phyloP scores from a whole-genome alignment of 2,329 filamentous ascomycete genomes.

The Arthrinium puccinioides region DNA sequence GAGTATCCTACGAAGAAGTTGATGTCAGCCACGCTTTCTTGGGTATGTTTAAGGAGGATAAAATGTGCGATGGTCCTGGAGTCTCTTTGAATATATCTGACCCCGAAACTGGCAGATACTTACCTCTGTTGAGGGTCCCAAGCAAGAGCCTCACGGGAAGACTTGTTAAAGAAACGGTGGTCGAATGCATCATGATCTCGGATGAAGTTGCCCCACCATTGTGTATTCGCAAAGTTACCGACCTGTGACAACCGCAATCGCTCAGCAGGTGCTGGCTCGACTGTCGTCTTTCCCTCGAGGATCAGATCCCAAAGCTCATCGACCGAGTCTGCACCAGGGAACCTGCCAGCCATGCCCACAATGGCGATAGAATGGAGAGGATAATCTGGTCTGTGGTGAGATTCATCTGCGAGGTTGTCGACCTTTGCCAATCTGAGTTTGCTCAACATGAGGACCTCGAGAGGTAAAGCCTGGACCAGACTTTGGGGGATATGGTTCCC shows the following conservation, averaged over 20 bases:
- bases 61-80: too few species aligned
- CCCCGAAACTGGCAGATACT: too few species aligned
- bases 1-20: constrained; percentile 7
- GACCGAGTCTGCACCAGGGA: constrained; percentile 21
- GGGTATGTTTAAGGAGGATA: neutral
- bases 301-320: constrained; percentile 26
- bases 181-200: constrained; percentile 17
- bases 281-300: constrained; percentile 4
- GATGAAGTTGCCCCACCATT: constrained; percentile 19
- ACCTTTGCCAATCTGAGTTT: too few species aligned
- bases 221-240: constrained; percentile 12
- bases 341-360: constrained; percentile 24
- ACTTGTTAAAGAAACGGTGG: constrained; percentile 16
- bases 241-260: neutral
- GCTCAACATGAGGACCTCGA: too few species aligned
- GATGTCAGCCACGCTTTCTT: neutral
- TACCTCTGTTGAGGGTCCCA: constrained; percentile 15
- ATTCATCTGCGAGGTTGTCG: too few species aligned
- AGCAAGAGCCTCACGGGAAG: constrained; percentile 10
- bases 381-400: too few species aligned
- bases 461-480: too few species aligned
- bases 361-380: constrained; percentile 21
- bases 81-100: too few species aligned
- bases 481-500: constrained; percentile 2
- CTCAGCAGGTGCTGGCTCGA: constrained; percentile 2